Conservation (phyloP, 2,329 filamentous ascomycete species). For the Chrysoporthe deuterocubensis region DNA sequence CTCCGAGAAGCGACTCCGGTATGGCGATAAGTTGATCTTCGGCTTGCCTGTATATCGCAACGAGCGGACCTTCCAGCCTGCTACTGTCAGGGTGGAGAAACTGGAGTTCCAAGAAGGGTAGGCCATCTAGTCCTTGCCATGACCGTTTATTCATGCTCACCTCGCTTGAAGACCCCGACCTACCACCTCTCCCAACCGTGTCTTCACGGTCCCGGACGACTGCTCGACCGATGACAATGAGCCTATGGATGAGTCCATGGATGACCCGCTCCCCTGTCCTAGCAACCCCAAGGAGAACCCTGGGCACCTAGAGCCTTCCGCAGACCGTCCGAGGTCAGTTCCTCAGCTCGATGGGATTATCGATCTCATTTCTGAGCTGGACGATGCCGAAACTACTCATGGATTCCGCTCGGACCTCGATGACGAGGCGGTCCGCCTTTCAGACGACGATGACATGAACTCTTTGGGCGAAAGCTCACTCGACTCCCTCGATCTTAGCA, state of each 20-base stretch:
- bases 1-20: conserved; percentile 32
- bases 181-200: conserved; percentile 22
- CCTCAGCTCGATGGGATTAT: conserved; percentile 17
- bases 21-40: conserved; percentile 45
- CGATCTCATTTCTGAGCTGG: conserved; percentile 3
- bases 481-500: conserved; percentile 12
- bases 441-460: conserved; percentile 22
- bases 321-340: neutral
- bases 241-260: conserved; percentile 19
- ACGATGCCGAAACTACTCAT: neutral
- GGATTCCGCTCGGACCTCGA: neutral
- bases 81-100: conserved; percentile 33
- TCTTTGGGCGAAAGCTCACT: conserved; percentile 13
- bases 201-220: conserved; percentile 28
- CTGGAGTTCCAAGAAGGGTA: conserved; percentile 31
- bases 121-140: conserved; percentile 18
- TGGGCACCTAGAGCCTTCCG: neutral
- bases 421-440: conserved; percentile 19
- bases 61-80: conserved; percentile 37
- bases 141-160: conserved; percentile 9
- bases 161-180: neutral
- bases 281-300: neutral
- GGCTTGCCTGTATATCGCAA: conserved; percentile 45
- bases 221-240: conserved; percentile 29
- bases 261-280: neutral